These are phyloP conservation scores for Ruellia speciosa DNA, from an alignment of 305 asterid genomes.

Conservation along the genomic window DNA sequence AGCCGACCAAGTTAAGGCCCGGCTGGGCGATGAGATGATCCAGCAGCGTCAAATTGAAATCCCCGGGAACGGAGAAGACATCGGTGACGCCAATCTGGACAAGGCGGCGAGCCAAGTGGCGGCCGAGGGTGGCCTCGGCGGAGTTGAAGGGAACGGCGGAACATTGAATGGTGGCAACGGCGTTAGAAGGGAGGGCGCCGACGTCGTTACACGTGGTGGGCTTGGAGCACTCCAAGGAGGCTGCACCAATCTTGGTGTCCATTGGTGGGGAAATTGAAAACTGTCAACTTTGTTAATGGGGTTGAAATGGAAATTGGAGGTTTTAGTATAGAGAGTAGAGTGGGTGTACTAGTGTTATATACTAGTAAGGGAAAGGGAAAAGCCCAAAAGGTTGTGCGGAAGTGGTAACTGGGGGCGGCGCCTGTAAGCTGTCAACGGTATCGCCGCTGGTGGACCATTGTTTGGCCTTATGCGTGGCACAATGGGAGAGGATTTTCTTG, in stretches of 20 bases:
- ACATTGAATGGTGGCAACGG: constrained; percentile 31
- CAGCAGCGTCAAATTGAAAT: constrained; percentile 65
- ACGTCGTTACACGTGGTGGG: constrained; percentile 34
- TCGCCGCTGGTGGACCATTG: too few relatives aligned
- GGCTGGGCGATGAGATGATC: constrained; percentile 80
- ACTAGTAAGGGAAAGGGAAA: too few relatives aligned
- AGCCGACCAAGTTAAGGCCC: constrained; percentile 61
- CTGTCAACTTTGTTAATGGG: background rate
- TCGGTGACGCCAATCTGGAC: constrained; percentile 65
- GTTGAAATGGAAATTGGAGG: background rate
- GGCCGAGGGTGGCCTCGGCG: constrained; percentile 70
- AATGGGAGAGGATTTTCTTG: too few relatives aligned
- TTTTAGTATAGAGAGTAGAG: too few relatives aligned
- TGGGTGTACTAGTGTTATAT: too few relatives aligned
- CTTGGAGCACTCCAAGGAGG: constrained; percentile 31
- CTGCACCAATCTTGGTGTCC: constrained; percentile 45
- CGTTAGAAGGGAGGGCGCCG: constrained; percentile 37
- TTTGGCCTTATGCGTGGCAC: too few relatives aligned
- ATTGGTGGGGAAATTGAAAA: constrained; percentile 12
- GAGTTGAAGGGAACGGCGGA: constrained; percentile 30
- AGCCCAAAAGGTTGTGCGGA: too few relatives aligned
- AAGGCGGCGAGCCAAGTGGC: constrained; percentile 82
- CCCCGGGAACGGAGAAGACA: constrained; percentile 76
- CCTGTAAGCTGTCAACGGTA: too few relatives aligned
- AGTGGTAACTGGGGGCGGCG: too few relatives aligned